Evolutionary conservation across 1,284 basidiomycete genomes (phyloP), one percentile per base, ranked within the genome.

Genomic region (Phylloboletellus chloephorus): DNA sequence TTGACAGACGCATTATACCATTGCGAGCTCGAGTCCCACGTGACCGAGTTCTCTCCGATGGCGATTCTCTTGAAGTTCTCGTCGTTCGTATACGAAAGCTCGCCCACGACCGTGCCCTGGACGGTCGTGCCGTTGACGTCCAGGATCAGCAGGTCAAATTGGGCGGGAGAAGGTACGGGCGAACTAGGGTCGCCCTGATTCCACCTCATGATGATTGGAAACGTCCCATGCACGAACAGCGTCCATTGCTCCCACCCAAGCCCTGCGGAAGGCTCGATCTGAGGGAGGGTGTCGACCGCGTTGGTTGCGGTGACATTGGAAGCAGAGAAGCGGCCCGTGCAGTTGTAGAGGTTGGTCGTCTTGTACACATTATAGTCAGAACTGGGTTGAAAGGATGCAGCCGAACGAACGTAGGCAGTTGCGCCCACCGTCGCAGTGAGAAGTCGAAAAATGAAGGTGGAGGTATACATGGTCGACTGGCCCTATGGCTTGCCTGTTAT

Each of bases 1-100:
- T 20, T 17, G 9, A 44, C 28, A 3, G 48, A 44, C 23, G 34
- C 37, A n/a, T 49, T 49, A 37, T 31, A 49, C 48, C 48, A 47
- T 15, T 29, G 17, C 10, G 39, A 42, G 5, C 21, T 24, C 2
- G 29, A 10, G 13, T 47, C 48, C 48, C 45, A 49, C 2, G 25
- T 37, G 21, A 49, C 33, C 4, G 39, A 31, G 15, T 43, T 37
- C 6, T 22, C 13, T 22, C 36, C 36, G 2, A 47, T 33, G 0
- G 31, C 15, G 2, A 49, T 42, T 30, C 24, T 31, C 15, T 44
- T 44, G 26, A 37, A 13, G 3, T 37, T 20, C 7, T 28, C 20
- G 20, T 23, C 29, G n/a, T 32, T 28, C 11, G 28, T 24, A 19
- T 39, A 46, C 20, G 23, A 31, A 20, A 46, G 33, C 2, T 21